Base-by-base conservation (phyloP, 2,329 filamentous ascomycete genomes). In the Lomentospora prolificans region DNA sequence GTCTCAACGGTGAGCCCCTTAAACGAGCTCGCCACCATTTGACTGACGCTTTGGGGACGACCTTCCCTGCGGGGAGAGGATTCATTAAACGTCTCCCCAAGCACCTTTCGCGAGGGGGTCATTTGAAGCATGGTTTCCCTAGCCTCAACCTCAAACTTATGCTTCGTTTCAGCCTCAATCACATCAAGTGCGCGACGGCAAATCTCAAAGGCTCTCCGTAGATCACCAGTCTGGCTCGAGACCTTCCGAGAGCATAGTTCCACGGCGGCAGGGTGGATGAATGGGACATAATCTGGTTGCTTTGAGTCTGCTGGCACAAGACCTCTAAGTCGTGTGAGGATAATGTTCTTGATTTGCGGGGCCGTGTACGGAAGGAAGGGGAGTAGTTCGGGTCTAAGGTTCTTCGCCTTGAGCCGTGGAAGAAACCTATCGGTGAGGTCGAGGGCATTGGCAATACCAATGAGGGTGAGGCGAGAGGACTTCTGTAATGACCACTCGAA, bases 381-480 rank as follows among this genome's bases (percentile, higher is more conserved):
- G 1, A 99, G 80, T 2, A 97, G 79, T 51, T 88, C 84, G 2
- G 94, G 94, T 72, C 91, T 95, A 60, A 99, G 75, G 63, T 95
- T 95, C 64, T 90, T 89, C 19, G 90, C 85, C 74, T 97, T 97
- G 59, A 99, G 81, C 53, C 92, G 87, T 52, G 94, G 94, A 19
- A 99, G 78, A 63, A 96, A 96, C 8, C 94, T 88, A 67, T 97
- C 94, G 0, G 94, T 99, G 57, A 99, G 76, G 67, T 99, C 94
- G 55, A 99, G 77, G 3, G 94, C 94, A 65, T 99, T 99, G 62
- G 94, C 94, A 65, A 99, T 96, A 51, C 94, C 94, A 52, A 99
- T 81, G 17, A 99, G 76, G 33, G 94, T 76, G 4, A 99, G 82
- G 19, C 82, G 83, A 0, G 94, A 96, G 1, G 82, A 81, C 60